Evolutionary conservation across 306 rosid species (phyloP).

Genomic region (Malus domestica): ASM211411v1 NC_041797.1:11157501-11158000

Average conservation of each 20-base stretch:
- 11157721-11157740: not conserved
- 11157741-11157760: too few relatives aligned
- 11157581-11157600: not conserved
- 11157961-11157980: too few relatives aligned
- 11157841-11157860: rapidly evolving
- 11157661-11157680: not conserved
- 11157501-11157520: not conserved
- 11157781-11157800: too few relatives aligned
- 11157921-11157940: too few relatives aligned
- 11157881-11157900: too few relatives aligned
- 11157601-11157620: not conserved
- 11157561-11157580: not conserved
- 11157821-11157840: too few relatives aligned
- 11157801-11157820: too few relatives aligned
- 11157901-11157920: too few relatives aligned
- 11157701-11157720: not conserved
- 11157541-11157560: not conserved
- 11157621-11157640: not conserved
- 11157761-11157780: too few relatives aligned
- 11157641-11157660: not conserved
- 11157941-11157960: too few relatives aligned
- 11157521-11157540: not conserved
- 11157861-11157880: too few relatives aligned
- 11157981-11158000: too few relatives aligned
- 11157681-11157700: not conserved